These are phyloP conservation scores for Gossypium schwendimanii DNA, from an alignment of 441 rosid genomes.

Conservation along the genomic window DNA sequence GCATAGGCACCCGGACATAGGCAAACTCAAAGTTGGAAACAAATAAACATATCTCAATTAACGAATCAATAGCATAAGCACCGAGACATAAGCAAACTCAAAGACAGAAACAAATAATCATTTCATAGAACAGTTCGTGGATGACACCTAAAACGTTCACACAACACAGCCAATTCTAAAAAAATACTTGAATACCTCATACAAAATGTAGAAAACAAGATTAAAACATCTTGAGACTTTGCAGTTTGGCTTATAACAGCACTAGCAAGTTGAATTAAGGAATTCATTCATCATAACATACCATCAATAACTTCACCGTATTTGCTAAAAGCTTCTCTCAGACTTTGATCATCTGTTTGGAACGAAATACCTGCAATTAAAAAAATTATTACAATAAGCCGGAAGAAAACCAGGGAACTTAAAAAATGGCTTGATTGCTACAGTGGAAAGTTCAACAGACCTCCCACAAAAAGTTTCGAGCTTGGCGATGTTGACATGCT, in stretches of 20 bases:
- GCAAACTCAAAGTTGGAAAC: neutral
- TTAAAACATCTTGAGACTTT: neutral
- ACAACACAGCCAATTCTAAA: neutral
- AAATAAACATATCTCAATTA: too few species aligned
- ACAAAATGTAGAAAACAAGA: neutral
- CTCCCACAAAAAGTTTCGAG: slow-evolving; percentile 80
- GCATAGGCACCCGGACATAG: neutral
- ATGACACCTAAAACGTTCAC: neutral
- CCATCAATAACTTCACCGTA: slow-evolving; percentile 82
- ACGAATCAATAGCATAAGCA: too few species aligned
- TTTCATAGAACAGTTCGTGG: neutral
- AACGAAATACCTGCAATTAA: slow-evolving; percentile 56
- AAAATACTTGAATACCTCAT: neutral
- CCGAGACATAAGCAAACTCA: neutral
- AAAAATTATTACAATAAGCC: neutral
- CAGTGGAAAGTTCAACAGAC: slow-evolving; percentile 23
- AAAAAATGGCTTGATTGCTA: neutral
- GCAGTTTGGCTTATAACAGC: neutral
- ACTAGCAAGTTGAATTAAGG: neutral
- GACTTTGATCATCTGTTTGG: slow-evolving; percentile 51
- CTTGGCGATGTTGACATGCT: slow-evolving; percentile 74
- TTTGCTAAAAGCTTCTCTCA: slow-evolving; percentile 64
- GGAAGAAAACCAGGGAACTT: neutral
- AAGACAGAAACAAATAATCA: neutral
- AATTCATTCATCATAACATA: slow-evolving; percentile 10